Base-by-base conservation (phyloP, 345 rosid species). In the Carallia brachiata region DNA sequence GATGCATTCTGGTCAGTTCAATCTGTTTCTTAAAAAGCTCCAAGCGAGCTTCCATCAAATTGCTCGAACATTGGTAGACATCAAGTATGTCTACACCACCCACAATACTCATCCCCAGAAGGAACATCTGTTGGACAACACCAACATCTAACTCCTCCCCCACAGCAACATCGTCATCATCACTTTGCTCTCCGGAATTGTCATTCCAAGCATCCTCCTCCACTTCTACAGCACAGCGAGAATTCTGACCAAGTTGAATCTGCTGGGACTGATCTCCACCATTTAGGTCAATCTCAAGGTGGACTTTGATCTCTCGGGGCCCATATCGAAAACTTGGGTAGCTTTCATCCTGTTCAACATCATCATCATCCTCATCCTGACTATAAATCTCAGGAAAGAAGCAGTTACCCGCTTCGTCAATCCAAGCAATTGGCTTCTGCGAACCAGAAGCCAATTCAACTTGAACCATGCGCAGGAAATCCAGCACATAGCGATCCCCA, bases 391-490 rank as follows among this genome's bases (percentile, higher is more conserved):
- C 98, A 0, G 99, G 99, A 71, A 96, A 96, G 72, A 89, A 96
- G 75, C 94, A 89, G 53, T 77, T 65, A 59, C 86, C 95, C 23
- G 80, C 84, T 68, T 85, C 83, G 73, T 96, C 99, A 79, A 96
- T 96, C 99, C 99, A 96, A 48, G 99, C 97, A 76, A 96, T 83
- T 0, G 96, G 88, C 59, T 79, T 83, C 58, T 82, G 87, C 4
- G 57, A 44, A 48, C 94, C 92, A n/a, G 90, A 89, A 70, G 79
- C 86, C 84, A 76, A 47, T 80, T 96, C 89, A 36, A 92, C 61
- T 15, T 78, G 80, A 39, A 81, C 75, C 99, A 96, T 96, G 40
- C 90, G 96, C 84, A 90, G 65, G 73, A 96, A 88, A 78, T 96
- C 97, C 61, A 96, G 82, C 64, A 90, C 74, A 69, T 74, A 86